These are phyloP conservation scores for Globisporangium cylindrosporum DNA, from an alignment of 352 stramenopile species.

Conservation along the genomic window DNA sequence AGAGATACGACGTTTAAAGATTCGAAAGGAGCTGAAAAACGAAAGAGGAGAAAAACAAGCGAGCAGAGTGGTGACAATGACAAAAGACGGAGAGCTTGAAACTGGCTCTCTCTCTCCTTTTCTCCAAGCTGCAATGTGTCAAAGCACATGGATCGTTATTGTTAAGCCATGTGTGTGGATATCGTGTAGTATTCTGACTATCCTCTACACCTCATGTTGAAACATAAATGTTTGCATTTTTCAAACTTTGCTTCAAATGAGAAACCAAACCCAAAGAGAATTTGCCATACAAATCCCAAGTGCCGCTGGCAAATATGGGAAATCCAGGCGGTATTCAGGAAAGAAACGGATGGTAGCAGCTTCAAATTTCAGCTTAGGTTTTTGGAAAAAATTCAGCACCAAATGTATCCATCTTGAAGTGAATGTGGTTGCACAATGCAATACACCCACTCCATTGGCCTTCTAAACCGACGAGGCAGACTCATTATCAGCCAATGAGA, in stretches of 20 bases:
- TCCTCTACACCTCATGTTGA: neutral
- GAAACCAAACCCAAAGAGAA: neutral
- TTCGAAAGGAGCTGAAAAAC: neutral
- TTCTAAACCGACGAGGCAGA: neutral
- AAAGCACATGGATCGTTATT: neutral
- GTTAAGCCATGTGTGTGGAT: neutral
- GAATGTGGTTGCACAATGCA: neutral
- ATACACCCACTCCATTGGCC: neutral
- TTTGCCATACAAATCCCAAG: conserved; percentile 4
- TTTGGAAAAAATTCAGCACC: neutral
- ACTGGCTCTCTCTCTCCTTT: neutral
- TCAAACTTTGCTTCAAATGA: neutral
- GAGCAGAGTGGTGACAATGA: neutral
- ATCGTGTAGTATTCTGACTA: neutral
- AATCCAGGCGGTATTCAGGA: neutral
- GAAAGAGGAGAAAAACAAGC: neutral
- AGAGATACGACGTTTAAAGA: neutral
- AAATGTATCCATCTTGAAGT: conserved; percentile 1
- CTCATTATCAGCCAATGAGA: neutral
- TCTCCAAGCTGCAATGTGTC: neutral
- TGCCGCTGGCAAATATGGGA: neutral
- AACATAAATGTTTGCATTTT: neutral
- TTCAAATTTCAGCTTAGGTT: neutral
- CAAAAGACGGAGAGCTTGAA: neutral
- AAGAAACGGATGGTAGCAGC: neutral